Evolutionary conservation across 768 basidiomycete genomes (phyloP), one percentile per base, ranked within the genome.

Genomic region (Suillus subluteus): DNA sequence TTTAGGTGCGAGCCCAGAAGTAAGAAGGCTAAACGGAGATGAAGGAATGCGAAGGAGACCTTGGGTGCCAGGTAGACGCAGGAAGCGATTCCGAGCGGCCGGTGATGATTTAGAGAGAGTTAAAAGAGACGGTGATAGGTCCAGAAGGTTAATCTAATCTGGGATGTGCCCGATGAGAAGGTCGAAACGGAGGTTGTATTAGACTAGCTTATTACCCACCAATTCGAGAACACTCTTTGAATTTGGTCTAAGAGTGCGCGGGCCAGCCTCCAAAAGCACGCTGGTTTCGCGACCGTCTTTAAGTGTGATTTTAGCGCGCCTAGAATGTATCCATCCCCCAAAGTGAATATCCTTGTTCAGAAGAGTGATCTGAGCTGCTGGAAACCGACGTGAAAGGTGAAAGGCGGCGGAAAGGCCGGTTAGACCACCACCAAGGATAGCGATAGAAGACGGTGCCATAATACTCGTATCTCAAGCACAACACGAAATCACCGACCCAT

Each of bases 271-370:
- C 6, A 98, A 80, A 4, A 93, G 73, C 12, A 95, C 83, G 5
- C 74, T 73, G 15, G 78, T 80, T 8, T 74, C 75, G 48, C 75
- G 69, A 48, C 66, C 75, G 18, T 72, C 70, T 38, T 75, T 69
- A 52, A 69, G 62, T 6, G 77, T 73, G 11, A 92, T 69, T 9
- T 78, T 69, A 26, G 90, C 81, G 21, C 84, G 83, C 65, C 88
- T 83, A 59, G 86, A 91, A 62, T 79, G 82, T 1, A 95, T 85
- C 96, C 96, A 98, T n/a, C 97, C 97, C 15, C 97, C 97, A 6
- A 91, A 75, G 2, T 87, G 81, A 1, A 77, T 59, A 9, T 86
- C 78, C 68, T 82, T 86, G 71, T 98, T 96, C 35, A 96, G 69
- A 15, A 99, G 72, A 1, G 88, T 85, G 66, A 98, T 86, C 11